Conservation (phyloP, 192 early-diverging fungal genomes). For the Phlyctochytrium bullatum region DNA sequence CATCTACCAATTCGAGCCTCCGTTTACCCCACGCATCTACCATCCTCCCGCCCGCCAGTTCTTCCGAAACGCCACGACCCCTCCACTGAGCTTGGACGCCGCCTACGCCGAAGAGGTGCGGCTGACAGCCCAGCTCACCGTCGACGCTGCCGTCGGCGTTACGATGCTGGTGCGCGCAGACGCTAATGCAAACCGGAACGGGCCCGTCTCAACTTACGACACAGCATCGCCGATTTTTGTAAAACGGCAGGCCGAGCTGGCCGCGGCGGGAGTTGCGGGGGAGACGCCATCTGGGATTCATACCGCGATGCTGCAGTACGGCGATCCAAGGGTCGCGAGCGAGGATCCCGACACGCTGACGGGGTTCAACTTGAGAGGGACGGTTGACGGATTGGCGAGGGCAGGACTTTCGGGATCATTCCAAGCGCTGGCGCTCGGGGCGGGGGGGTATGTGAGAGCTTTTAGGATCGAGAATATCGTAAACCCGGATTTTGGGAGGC, state of each 20-base stretch:
- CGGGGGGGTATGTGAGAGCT: slow-evolving; percentile 29
- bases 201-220: slow-evolving; percentile 26
- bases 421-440: slow-evolving; percentile 31
- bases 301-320: slow-evolving; percentile 39
- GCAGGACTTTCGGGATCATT: slow-evolving; percentile 23
- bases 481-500: slow-evolving; percentile 23
- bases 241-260: too few relatives aligned
- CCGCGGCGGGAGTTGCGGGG: neutral
- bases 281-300: slow-evolving; percentile 7
- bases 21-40: slow-evolving; percentile 7
- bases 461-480: slow-evolving; percentile 36
- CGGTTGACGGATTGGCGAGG: slow-evolving; percentile 15
- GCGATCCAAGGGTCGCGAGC: too few relatives aligned
- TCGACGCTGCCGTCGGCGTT: slow-evolving; percentile 7
- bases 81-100: slow-evolving; percentile 23
- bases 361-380: slow-evolving; percentile 26
- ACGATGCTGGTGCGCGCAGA: slow-evolving; percentile 31
- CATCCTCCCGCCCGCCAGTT: slow-evolving; percentile 14
- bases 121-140: slow-evolving; percentile 21
- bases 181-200: slow-evolving; percentile 26
- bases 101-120: slow-evolving; percentile 25
- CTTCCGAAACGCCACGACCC: slow-evolving; percentile 14
- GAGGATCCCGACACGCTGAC: slow-evolving; percentile 14
- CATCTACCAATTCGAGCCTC: slow-evolving; percentile 27
- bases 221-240: neutral